Percentiles rank a stretch among this genome's conserved stretches.
These are phyloP conservation scores for Erodium texanum DNA, from an alignment of 441 rosid genomes.

Conservation along the genomic window DNA sequence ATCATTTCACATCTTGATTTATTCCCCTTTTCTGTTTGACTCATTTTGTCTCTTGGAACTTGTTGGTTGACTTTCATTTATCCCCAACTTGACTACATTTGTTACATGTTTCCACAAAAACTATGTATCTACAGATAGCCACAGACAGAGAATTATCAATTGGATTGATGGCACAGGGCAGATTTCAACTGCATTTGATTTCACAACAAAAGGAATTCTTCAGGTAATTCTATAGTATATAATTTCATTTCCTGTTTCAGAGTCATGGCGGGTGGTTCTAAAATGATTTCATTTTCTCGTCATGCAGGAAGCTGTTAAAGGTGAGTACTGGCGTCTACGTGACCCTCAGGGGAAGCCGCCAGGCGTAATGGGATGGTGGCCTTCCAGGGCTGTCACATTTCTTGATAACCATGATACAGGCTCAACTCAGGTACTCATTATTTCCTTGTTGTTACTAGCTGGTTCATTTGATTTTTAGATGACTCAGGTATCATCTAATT, in stretches of 20 bases:
- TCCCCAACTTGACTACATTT: background rate
- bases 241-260: background rate
- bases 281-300: too few species aligned
- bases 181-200: constrained; percentile 82
- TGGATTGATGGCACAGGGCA: constrained; percentile 80
- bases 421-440: constrained; percentile 64
- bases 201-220: constrained; percentile 86
- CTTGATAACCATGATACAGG: constrained; percentile 94
- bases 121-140: constrained; percentile 50
- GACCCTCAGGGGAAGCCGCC: constrained; percentile 86
- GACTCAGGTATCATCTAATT: too few species aligned
- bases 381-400: constrained; percentile 84
- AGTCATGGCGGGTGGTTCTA: background rate
- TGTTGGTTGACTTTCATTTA: background rate
- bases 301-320: constrained; percentile 83
- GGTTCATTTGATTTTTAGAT: too few species aligned
- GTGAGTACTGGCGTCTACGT: constrained; percentile 71
- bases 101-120: constrained; percentile 8
- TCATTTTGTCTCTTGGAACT: background rate
- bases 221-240: constrained; percentile 40
- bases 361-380: constrained; percentile 96
- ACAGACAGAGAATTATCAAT: constrained; percentile 66
- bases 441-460: too few species aligned
- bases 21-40: background rate
- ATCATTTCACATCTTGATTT: background rate